A percentile compares a stretch with the other conserved stretches of the same genome.
phyloP scores from a whole-genome alignment of 2,329 filamentous ascomycete genomes.

The Sarocladiaceae sp. region DNA sequence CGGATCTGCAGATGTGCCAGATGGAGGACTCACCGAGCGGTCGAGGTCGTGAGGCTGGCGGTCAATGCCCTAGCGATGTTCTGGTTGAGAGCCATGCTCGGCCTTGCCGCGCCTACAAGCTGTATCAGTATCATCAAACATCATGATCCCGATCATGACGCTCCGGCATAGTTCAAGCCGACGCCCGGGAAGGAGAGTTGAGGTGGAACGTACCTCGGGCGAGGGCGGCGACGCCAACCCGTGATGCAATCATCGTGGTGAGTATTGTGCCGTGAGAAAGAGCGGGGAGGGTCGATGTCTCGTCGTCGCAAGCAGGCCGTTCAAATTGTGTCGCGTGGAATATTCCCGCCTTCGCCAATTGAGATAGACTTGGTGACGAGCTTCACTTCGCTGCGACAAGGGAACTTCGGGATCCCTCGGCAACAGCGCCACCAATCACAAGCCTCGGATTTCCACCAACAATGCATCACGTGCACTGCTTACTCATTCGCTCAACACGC shows the following conservation, averaged over 20 bases:
- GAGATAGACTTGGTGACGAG: constrained; percentile 3
- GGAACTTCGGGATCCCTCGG: constrained; percentile 10
- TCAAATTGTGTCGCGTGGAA: constrained; percentile 11
- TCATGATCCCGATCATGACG: too few species aligned
- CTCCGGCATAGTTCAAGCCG: too few species aligned
- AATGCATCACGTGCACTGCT: constrained; percentile 17
- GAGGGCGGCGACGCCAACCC: constrained; percentile 52
- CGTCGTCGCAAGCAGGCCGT: not conserved
- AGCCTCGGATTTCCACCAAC: constrained; percentile 26
- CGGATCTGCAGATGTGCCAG: not conserved
- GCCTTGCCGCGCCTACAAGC: constrained; percentile 33
- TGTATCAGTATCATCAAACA: too few species aligned
- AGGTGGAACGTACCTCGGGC: constrained; percentile 43
- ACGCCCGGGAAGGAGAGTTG: not conserved
- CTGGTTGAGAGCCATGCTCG: constrained; percentile 38
- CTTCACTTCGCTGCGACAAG: constrained; percentile 3
- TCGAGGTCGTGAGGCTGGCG: constrained; percentile 33
- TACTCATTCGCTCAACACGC: constrained; percentile 9
- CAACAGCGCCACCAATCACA: constrained; percentile 29
- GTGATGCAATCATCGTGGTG: constrained; percentile 47
- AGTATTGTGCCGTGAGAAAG: not conserved
- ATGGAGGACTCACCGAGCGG: constrained; percentile 36
- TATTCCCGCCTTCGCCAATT: constrained; percentile 12
- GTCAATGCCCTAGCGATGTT: constrained; percentile 41
- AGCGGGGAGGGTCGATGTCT: constrained; percentile 8